Base-by-base conservation (phyloP, 352 stramenopile species). In the Pythium monospermum region DNA sequence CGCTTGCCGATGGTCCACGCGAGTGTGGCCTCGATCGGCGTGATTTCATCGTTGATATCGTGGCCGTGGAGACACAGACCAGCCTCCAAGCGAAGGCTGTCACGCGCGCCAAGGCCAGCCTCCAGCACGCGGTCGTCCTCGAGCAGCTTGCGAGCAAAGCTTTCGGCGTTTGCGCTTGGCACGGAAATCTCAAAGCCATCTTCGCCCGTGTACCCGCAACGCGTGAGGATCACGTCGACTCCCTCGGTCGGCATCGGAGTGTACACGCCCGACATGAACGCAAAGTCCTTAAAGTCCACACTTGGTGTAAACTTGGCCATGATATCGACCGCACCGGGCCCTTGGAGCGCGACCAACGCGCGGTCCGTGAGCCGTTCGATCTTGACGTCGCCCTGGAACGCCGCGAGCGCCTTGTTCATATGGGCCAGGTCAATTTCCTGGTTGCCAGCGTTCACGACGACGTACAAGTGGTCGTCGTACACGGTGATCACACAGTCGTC, bases 131-230 rank as follows among this genome's bases (percentile, higher is more conserved):
- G 75, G 33, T 85, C 73, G 39, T 91, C 76, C 4, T 57, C 40
- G 12, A 92, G 46, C 44, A 92, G 53, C 19, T 79, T 63, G 53
- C 68, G 64, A 4, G 69, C 73, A 42, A 95, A 83, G n/a, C 48
- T 54, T 43, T 79, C 68, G 2, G 62, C 62, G 36, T 91, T 62
- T 18, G 61, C 60, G 42, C 67, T 85, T 16, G 69, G 61, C 51
- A 98, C 93, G 16, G 91, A 95, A 47, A 99, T 87, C 77, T 99
- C 97, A 55, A 99, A 99, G 18, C 97, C 97, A 71, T 99, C 97
- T 68, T 99, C 97, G 25, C 96, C 97, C 27, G 97, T 99, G 84
- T 99, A 99, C 11, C 97, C 96, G 69, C 96, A 99, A 58, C 96
- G 95, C 15, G 87, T 96, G 38, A 98, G 59, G 30, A 91, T 88